A percentile compares a stretch with the other conserved stretches of the same genome.
Evolutionary conservation across 805 yeast genomes (phyloP).

Genomic region (Schwanniomyces sp.): DNA sequence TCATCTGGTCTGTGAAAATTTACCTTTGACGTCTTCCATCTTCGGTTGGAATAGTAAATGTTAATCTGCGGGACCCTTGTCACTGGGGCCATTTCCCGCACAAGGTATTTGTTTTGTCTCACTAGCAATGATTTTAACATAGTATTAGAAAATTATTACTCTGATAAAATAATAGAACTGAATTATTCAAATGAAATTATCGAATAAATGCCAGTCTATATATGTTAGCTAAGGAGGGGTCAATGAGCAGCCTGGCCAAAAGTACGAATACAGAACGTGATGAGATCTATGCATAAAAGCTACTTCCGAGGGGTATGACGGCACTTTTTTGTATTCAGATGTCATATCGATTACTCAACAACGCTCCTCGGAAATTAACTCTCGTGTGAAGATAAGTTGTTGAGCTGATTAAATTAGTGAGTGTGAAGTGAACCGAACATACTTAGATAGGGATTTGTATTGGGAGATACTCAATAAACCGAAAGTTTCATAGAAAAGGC

Average conservation of each 20-base stretch:
- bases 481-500: too few relatives aligned
- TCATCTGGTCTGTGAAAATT: slow-evolving; percentile 32
- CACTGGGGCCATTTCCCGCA: not conserved
- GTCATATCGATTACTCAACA: not conserved
- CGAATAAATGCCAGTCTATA: not conserved
- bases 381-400: not conserved
- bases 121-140: not conserved
- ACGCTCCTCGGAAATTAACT: not conserved
- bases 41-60: not conserved
- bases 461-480: not conserved
- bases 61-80: not conserved
- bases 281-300: not conserved
- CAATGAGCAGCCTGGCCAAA: not conserved
- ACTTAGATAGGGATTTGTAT: not conserved
- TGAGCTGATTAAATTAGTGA: not conserved
- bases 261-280: not conserved
- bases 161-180: not conserved
- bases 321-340: not conserved
- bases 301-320: not conserved
- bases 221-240: not conserved
- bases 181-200: not conserved
- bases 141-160: not conserved
- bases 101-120: not conserved
- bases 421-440: not conserved
- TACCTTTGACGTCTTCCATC: slow-evolving; percentile 2